Conservation (phyloP, 2,329 filamentous ascomycete species). For the Purpureocillium takamizusanense region DNA sequence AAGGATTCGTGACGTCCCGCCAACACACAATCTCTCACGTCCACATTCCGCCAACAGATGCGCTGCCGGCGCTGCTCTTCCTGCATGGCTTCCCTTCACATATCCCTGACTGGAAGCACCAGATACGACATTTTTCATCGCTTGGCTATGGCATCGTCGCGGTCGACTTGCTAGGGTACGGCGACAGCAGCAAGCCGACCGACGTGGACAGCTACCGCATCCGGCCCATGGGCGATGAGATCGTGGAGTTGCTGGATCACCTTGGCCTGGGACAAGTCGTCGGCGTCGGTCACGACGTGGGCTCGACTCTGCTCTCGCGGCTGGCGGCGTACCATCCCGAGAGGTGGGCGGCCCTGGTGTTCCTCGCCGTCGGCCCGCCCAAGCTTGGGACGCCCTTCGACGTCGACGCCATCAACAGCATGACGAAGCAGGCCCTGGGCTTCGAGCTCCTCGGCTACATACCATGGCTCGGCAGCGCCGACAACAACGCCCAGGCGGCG, state of each 20-base stretch:
- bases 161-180: conserved; percentile 31
- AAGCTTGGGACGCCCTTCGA: conserved; percentile 18
- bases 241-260: conserved; percentile 22
- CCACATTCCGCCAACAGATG: conserved; percentile 10
- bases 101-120: conserved; percentile 31
- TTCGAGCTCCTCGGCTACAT: conserved; percentile 23
- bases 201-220: conserved; percentile 19
- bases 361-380: conserved; percentile 21
- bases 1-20: too few species aligned
- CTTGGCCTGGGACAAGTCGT: conserved; percentile 25
- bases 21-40: conserved; percentile 2
- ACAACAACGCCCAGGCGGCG: conserved; percentile 5
- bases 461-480: conserved; percentile 13
- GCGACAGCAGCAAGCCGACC: conserved; percentile 20
- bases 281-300: conserved; percentile 31
- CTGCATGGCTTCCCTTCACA: conserved; percentile 41
- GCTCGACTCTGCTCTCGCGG: conserved; percentile 20
- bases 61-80: conserved; percentile 29
- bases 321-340: conserved; percentile 15
- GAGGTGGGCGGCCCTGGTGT: conserved; percentile 12
- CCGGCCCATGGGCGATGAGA: conserved; percentile 20
- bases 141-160: conserved; percentile 32
- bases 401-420: conserved; percentile 18
- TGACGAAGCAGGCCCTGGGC: conserved; percentile 19
- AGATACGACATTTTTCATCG: conserved; percentile 22